Evolutionary conservation across 169 alveolate species (phyloP), one percentile per base, ranked within the genome.

Genomic region (Babesia divergens): DNA sequence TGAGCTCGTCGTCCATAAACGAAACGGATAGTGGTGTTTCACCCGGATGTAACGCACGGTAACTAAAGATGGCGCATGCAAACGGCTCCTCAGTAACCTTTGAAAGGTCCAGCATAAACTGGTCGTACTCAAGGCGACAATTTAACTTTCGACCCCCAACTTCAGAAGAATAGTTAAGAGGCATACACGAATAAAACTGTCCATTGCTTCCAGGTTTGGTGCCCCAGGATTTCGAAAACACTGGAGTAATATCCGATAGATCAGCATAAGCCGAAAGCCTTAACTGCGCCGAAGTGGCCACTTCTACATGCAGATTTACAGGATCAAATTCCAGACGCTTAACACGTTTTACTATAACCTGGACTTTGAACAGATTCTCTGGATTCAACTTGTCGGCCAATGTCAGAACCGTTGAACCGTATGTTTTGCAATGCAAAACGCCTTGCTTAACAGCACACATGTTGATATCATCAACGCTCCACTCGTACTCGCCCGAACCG

Each of bases 401-500:
- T 14, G 82, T 56, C 47, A 70, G 53, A 5, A 55, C 53, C 13
- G 74, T 50, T 1, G 74, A 32, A 3, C 82, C 82, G 22, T 58
- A 58, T 13, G 44, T 28, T 24, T 58, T 59, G 50, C 68, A 50
- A 9, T 52, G 58, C 82, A 70, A 70, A 5, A 58, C 66, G 8
- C 82, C 82, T 2, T 7, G n/a, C 50, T 70, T 59, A 16, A 34
- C 47, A 14, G 35, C n/a, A 38, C 72, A 62, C 26, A 70, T 5
- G 51, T 28, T 18, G 46, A 24, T 29, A 22, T 40, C 72, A 43
- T 70, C 82, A 14, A 70, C 82, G 29, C 43, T 29, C 51, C 49
- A 70, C 35, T 22, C 29, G 42, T 70, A 70, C 55, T 70, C 82
- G 0, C 82, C 82, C 22, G 82, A 70, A 1, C 82, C 82, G 13